Conservation (phyloP, 176 grass and related monocot genomes). For the Triticum monococcum region DNA sequence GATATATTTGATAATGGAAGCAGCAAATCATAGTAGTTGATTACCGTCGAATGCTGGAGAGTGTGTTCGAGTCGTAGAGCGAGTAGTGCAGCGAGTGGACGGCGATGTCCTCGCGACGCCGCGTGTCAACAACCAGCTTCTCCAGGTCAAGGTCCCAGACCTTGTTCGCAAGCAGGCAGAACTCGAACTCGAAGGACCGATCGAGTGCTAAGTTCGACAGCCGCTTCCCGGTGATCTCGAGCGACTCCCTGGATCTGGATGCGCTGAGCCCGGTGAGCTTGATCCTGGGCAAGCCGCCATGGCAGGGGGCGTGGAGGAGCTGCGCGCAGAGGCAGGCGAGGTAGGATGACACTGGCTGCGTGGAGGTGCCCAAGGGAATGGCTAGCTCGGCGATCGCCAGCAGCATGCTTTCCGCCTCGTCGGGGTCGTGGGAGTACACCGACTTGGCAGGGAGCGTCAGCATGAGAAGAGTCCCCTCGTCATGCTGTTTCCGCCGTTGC, state of each 20-base stretch:
- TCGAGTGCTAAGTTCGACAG: conserved; percentile 74
- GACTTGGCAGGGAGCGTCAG: conserved; percentile 54
- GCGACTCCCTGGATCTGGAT: conserved; percentile 67
- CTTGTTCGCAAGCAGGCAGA: conserved; percentile 70
- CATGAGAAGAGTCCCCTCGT: conserved; percentile 57
- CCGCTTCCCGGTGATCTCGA: conserved; percentile 68
- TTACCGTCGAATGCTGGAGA: conserved; percentile 74
- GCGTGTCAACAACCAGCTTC: conserved; percentile 47
- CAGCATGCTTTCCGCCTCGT: conserved; percentile 44
- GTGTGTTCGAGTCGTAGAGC: conserved; percentile 76
- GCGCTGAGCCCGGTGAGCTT: conserved; percentile 56
- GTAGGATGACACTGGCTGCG: conserved; percentile 64
- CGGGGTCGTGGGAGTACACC: conserved; percentile 59
- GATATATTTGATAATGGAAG: conserved; percentile 26
- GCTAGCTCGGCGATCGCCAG: conserved; percentile 59
- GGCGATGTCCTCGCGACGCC: conserved; percentile 59
- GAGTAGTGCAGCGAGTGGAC: conserved; percentile 91
- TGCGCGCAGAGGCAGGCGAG: conserved; percentile 60
- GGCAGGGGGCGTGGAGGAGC: conserved; percentile 60
- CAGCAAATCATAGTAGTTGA: not conserved
- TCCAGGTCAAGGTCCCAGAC: conserved; percentile 73
- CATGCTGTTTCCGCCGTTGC: conserved; percentile 42
- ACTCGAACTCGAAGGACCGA: conserved; percentile 52
- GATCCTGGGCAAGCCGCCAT: conserved; percentile 60
- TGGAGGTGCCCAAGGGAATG: conserved; percentile 56